A percentile compares a stretch with the other conserved stretches of the same genome.
phyloP scores from a whole-genome alignment of 2,329 filamentous ascomycete genomes.

The Alternaria solani region DNA sequence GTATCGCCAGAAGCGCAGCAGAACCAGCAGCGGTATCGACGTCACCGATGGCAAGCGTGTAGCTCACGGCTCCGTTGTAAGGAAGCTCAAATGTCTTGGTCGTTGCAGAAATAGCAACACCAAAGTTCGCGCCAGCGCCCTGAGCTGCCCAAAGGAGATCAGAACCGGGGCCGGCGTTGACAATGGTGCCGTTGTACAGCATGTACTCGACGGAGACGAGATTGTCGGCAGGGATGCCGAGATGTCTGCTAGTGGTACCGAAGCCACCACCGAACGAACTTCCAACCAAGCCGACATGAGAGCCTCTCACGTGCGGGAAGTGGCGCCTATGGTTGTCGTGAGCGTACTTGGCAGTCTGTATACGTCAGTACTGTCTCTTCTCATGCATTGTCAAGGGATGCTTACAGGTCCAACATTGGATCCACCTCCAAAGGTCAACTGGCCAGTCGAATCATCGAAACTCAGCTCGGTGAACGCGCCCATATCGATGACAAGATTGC shows the following conservation, averaged over 20 bases:
- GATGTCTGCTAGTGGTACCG: constrained; percentile 18
- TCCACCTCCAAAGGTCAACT: constrained; percentile 21
- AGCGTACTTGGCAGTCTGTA: constrained; percentile 10
- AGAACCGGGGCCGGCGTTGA: constrained; percentile 15
- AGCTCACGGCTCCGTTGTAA: constrained; percentile 16
- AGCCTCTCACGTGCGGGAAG: constrained; percentile 21
- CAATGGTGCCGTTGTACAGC: constrained; percentile 19
- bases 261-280: constrained; percentile 20
- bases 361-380: not conserved
- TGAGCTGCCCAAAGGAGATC: constrained; percentile 24
- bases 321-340: constrained; percentile 15
- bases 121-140: constrained; percentile 21
- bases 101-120: constrained; percentile 18
- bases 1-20: constrained; percentile 21
- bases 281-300: constrained; percentile 18
- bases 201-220: constrained; percentile 21
- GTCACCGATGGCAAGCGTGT: constrained; percentile 12
- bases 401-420: constrained; percentile 16
- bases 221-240: constrained; percentile 18
- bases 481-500: constrained; percentile 22
- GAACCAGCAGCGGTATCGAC: constrained; percentile 1
- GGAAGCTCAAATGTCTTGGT: constrained; percentile 16
- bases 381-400: not conserved
- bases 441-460: constrained; percentile 20
- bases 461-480: constrained; percentile 16